phyloP scores from a whole-genome alignment of 331 rosid genomes.

The Malus hybrid region DNA sequence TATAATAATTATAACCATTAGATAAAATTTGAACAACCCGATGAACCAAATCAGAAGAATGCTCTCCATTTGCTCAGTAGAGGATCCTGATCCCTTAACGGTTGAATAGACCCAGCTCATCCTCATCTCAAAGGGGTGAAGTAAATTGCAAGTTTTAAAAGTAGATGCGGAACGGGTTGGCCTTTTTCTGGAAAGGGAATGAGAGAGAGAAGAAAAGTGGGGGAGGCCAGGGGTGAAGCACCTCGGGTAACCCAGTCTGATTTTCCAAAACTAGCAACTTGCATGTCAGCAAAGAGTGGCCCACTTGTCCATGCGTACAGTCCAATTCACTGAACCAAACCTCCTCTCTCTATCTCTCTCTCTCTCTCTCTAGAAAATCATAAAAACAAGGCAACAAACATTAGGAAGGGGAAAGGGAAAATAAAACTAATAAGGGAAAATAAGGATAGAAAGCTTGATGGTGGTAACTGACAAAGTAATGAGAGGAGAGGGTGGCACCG shows the following conservation, averaged over 20 bases:
- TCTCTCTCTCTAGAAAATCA: neutral
- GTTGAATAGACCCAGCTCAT: too few species aligned
- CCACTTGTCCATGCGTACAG: conserved; percentile 17
- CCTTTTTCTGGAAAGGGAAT: too few species aligned
- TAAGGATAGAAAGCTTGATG: neutral
- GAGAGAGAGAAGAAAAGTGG: neutral
- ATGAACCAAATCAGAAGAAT: too few species aligned
- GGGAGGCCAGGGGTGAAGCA: conserved; percentile 33
- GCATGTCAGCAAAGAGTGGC: conserved; percentile 20
- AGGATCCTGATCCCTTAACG: too few species aligned
- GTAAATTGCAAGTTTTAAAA: too few species aligned
- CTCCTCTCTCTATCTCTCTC: neutral
- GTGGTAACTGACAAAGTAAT: too few species aligned
- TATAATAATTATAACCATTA: too few species aligned
- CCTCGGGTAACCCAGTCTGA: conserved; percentile 30
- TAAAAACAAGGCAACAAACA: neutral
- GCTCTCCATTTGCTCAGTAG: too few species aligned
- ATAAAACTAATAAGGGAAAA: neutral
- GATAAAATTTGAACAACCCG: too few species aligned
- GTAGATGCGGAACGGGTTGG: too few species aligned
- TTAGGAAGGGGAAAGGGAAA: neutral
- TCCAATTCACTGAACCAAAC: conserved; percentile 33
- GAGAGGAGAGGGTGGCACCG: neutral
- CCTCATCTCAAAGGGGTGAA: too few species aligned
- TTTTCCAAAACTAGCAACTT: conserved; percentile 34